Evolutionary conservation across 768 basidiomycete genomes (phyloP).

Genomic region (Xerocomellus chrysenteron): DNA sequence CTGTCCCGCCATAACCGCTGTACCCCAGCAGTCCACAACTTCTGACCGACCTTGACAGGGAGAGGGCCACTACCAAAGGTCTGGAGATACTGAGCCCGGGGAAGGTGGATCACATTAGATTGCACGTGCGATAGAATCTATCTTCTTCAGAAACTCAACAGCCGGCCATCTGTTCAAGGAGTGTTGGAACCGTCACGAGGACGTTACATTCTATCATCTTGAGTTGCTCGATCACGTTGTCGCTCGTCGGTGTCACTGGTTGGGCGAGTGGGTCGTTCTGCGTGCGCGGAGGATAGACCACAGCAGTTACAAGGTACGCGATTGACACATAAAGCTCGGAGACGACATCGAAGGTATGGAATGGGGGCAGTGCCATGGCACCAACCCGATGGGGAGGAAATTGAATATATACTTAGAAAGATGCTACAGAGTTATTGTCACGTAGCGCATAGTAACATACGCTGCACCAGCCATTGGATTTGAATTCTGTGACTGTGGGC

Average conservation of each 20-base stretch:
- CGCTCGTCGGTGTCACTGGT: conserved; percentile 40
- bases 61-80: conserved; percentile 40
- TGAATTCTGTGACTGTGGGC: conserved; percentile 34
- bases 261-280: conserved; percentile 15
- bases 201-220: conserved; percentile 27
- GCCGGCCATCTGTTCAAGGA: conserved; percentile 38
- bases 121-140: conserved; percentile 31
- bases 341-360: conserved; percentile 25
- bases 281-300: conserved; percentile 30
- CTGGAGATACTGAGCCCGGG: conserved; percentile 18
- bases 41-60: conserved; percentile 35
- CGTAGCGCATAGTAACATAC: conserved; percentile 25
- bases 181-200: conserved; percentile 37
- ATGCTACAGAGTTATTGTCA: neutral
- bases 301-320: conserved; percentile 9
- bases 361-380: conserved; percentile 27
- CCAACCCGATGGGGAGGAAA: conserved; percentile 20
- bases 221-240: conserved; percentile 39
- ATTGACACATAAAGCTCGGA: conserved; percentile 21
- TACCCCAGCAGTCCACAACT: conserved; percentile 34
- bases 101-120: neutral
- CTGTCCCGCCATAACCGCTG: conserved; percentile 39
- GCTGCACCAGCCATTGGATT: conserved; percentile 34
- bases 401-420: neutral
- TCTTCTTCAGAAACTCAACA: conserved; percentile 23